phyloP scores from a whole-genome alignment of 177 flowering plant genomes.

The Vitis hybrid region DNA sequence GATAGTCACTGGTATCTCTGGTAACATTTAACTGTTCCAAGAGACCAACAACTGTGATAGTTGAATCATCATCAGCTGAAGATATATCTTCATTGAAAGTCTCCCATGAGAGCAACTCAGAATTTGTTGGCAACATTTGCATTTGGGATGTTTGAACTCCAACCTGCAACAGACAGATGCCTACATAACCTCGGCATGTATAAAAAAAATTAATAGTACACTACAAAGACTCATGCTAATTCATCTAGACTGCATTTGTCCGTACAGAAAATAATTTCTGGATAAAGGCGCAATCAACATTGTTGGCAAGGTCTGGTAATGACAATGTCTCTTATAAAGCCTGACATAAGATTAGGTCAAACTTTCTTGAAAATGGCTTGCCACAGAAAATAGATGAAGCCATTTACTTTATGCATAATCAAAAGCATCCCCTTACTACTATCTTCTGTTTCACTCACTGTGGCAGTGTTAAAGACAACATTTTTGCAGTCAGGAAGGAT shows the following conservation, averaged over 20 bases:
- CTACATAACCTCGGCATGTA: not conserved
- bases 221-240: not conserved
- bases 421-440: not conserved
- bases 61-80: constrained; percentile 26
- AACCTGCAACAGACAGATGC: constrained; percentile 31
- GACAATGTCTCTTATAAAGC: too few relatives aligned
- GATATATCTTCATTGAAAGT: constrained; percentile 38
- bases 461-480: constrained; percentile 55
- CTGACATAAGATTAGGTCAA: too few relatives aligned
- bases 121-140: constrained; percentile 33
- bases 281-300: not conserved
- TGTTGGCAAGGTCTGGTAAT: not conserved
- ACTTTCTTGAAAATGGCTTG: too few relatives aligned
- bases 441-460: constrained; percentile 19
- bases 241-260: not conserved
- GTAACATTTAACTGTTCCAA: constrained; percentile 58
- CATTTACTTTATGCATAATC: not conserved
- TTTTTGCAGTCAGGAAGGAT: constrained; percentile 60
- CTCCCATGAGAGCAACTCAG: constrained; percentile 33
- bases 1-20: constrained; percentile 52
- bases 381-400: too few relatives aligned
- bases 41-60: constrained; percentile 32
- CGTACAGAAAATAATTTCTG: not conserved
- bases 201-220: not conserved
- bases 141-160: constrained; percentile 32